A percentile compares a stretch with the other conserved stretches of the same genome.
These are phyloP conservation scores for Moniliophthora roreri DNA, from an alignment of 1,284 basidiomycete species.

Conservation along the genomic window DNA sequence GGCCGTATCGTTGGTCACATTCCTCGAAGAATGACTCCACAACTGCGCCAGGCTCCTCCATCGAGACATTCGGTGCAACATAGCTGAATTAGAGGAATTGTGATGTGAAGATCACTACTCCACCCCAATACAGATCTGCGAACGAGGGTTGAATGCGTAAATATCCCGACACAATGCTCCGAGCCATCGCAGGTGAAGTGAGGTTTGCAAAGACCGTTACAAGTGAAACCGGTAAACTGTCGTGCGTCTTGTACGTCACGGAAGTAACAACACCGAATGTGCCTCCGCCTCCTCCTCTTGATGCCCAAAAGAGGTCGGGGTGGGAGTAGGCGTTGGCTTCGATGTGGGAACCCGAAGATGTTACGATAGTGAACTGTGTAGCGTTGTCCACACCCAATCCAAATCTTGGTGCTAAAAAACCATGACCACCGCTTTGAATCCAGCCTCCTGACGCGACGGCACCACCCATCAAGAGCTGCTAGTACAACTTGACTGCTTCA, in stretches of 20 bases:
- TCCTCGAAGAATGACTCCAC: constrained; percentile 28
- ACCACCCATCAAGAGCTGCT: constrained; percentile 36
- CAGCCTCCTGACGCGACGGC: constrained; percentile 27
- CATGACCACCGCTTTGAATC: constrained; percentile 7
- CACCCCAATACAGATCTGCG: constrained; percentile 27
- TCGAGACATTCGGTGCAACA: constrained; percentile 31
- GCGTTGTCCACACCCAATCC: constrained; percentile 46
- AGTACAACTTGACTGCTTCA: constrained; percentile 29
- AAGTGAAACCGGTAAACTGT: constrained; percentile 25
- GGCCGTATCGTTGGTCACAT: constrained; percentile 10
- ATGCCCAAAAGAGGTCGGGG: constrained; percentile 47
- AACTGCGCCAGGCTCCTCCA: constrained; percentile 28
- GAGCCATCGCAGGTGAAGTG: constrained; percentile 17
- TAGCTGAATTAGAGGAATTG: constrained; percentile 19
- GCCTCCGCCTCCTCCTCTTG: constrained; percentile 49
- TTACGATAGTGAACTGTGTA: constrained; percentile 38
- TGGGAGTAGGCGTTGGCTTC: constrained; percentile 34
- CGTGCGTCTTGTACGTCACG: constrained; percentile 37
- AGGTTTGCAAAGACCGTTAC: constrained; percentile 23
- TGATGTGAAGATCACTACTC: constrained; percentile 20
- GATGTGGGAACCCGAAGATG: constrained; percentile 31
- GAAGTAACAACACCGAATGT: constrained; percentile 41
- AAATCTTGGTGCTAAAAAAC: constrained; percentile 32
- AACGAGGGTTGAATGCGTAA: constrained; percentile 23
- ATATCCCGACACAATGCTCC: constrained; percentile 24